These are phyloP conservation scores for Colletotrichum orchidophilum DNA, from an alignment of 2,329 filamentous ascomycete genomes.

Conservation along the genomic window DNA sequence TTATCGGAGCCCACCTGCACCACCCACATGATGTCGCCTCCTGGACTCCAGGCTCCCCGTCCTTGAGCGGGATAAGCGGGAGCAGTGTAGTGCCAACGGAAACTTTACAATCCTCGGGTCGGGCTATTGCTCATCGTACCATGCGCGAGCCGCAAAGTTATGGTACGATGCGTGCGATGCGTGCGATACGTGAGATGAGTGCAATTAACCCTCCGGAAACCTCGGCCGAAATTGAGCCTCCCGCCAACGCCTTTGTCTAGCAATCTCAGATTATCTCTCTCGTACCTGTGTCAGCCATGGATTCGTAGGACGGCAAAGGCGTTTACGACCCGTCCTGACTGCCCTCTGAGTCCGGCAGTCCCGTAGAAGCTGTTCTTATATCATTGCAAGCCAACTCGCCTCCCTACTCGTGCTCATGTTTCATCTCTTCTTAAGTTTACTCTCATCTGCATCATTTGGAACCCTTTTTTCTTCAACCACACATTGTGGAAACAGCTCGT, in stretches of 20 bases:
- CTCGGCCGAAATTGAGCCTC: constrained; percentile 7
- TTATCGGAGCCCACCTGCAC: constrained; percentile 9
- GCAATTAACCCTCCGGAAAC: neutral
- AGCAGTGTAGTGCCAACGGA: neutral
- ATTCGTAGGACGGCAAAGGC: neutral
- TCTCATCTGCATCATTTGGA: neutral
- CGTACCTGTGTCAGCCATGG: neutral
- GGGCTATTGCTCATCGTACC: neutral
- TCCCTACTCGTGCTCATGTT: neutral
- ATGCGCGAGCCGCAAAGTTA: neutral
- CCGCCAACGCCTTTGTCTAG: constrained; percentile 6
- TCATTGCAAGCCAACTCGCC: neutral
- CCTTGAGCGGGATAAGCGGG: constrained; percentile 11
- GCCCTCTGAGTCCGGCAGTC: neutral
- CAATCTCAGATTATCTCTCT: constrained; percentile 2
- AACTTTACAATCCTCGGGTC: neutral
- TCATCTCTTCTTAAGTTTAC: neutral
- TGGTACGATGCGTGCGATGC: neutral
- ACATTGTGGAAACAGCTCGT: neutral
- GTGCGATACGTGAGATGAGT: neutral
- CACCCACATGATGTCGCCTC: constrained; percentile 21
- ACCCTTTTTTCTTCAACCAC: neutral
- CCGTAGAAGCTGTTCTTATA: constrained; percentile 8
- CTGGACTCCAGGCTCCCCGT: neutral
- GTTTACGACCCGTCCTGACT: neutral